Percentiles rank a stretch among this genome's conserved stretches.
phyloP scores from a whole-genome alignment of 352 stramenopile genomes.

The Halophytophthora batemanensis region DNA sequence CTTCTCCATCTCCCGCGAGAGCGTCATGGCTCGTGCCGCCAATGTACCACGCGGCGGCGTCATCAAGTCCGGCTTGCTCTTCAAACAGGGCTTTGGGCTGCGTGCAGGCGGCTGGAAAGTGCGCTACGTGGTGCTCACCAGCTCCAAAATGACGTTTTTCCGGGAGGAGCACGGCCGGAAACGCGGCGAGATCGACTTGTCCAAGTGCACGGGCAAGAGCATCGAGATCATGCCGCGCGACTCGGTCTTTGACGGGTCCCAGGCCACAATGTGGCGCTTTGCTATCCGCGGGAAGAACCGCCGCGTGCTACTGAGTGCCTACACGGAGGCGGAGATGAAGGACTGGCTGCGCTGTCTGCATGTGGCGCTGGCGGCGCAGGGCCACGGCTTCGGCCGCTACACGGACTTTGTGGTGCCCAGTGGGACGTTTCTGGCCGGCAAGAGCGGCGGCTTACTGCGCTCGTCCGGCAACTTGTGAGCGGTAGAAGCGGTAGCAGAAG shows the following conservation, averaged over 20 bases:
- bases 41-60: constrained; percentile 33
- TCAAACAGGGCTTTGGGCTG: constrained; percentile 71
- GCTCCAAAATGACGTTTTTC: constrained; percentile 67
- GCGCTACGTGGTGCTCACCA: constrained; percentile 65
- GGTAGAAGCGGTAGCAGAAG: constrained; percentile 13
- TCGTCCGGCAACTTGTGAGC: constrained; percentile 41
- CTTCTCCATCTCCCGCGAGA: constrained; percentile 54
- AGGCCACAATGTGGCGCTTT: constrained; percentile 82
- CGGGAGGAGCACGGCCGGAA: constrained; percentile 65
- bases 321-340: constrained; percentile 83
- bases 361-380: constrained; percentile 56
- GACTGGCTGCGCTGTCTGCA: constrained; percentile 80
- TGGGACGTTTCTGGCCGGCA: constrained; percentile 58
- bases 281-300: constrained; percentile 59
- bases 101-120: constrained; percentile 70
- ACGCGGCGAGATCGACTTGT: constrained; percentile 69
- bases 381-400: constrained; percentile 47
- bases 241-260: constrained; percentile 70
- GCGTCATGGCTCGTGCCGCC: constrained; percentile 41
- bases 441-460: constrained; percentile 48
- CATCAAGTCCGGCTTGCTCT: constrained; percentile 71
- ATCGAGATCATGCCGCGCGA: constrained; percentile 84
- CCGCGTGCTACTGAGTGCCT: constrained; percentile 69
- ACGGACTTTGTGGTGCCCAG: constrained; percentile 70
- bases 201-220: constrained; percentile 56